A percentile compares a stretch with the other conserved stretches of the same genome.
Evolutionary conservation across 2,329 filamentous ascomycete species (phyloP).

Genomic region (Lanzia echinophila): DNA sequence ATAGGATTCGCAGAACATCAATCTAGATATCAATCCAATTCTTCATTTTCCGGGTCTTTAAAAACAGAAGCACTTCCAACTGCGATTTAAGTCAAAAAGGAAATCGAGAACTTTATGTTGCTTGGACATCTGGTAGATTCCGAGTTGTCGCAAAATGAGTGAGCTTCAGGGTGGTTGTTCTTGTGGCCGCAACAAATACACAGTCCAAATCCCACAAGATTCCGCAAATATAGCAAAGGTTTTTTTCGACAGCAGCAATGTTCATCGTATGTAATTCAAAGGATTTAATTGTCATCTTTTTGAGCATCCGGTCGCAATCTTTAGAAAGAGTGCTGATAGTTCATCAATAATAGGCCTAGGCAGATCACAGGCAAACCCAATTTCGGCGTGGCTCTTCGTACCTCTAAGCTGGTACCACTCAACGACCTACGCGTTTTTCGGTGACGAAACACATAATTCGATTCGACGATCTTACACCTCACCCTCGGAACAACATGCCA

Average conservation of each 20-base stretch:
- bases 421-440: constrained; percentile 65
- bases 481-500: constrained; percentile 45
- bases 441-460: constrained; percentile 63
- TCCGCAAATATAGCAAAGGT: constrained; percentile 55
- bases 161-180: constrained; percentile 60
- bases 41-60: not conserved
- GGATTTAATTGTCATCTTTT: not conserved
- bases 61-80: not conserved
- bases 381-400: constrained; percentile 77
- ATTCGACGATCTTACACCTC: constrained; percentile 65
- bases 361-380: constrained; percentile 60
- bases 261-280: constrained; percentile 55
- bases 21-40: too few species aligned
- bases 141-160: not conserved
- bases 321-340: constrained; percentile 1
- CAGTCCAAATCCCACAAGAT: constrained; percentile 59
- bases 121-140: not conserved
- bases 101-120: not conserved
- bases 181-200: constrained; percentile 80
- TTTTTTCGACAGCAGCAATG: constrained; percentile 46
- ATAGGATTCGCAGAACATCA: not conserved
- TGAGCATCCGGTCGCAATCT: not conserved
- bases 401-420: constrained; percentile 77
- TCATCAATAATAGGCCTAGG: constrained; percentile 51
- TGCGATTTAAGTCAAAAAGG: not conserved